Base-by-base conservation (phyloP, 2,329 filamentous ascomycete species). In the Trichoderma sp. region DNA sequence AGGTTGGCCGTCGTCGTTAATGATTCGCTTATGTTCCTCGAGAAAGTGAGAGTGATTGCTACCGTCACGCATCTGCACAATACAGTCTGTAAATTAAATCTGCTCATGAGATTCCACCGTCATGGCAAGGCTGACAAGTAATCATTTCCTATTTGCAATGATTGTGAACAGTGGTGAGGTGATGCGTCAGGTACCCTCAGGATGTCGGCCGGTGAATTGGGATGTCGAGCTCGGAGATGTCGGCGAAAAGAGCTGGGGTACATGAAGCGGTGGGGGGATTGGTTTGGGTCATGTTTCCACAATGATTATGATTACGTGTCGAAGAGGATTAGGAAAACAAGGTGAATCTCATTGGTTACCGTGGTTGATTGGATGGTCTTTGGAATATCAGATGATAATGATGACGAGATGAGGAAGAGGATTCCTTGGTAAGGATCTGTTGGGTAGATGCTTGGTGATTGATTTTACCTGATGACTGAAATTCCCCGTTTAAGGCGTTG, bases 401-500 rank as follows among this genome's bases (percentile, higher is more conserved):
- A 41, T 21, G 43, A 26, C 56, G 44, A 14, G 12, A 14, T 39
- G 34, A 39, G 12, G 34, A 14, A 10, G 34, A 39, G 34, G 34
- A 39, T 39, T 39, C 12, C 12, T 39, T 34, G 2, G 7, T 34
- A 10, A 10, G 30, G 7, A 30, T 30, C 3, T 3, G 28, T 4
- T 24, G 19, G 19, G 5, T 19, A 57, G n/a, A 30, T 30, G 3
- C 21, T 24, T 24, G 21, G 21, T 24, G 21, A 24, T 24, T 28
- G 56, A 59, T 48, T 45, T n/a, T 14, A 54, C 30, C 12, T 51
- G 58, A 62, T 62, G 58, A 62, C 58, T 47, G 58, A 39, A 62
- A 62, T 62, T 62, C 52, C 58, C 48, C 48, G 15, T 52, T 62
- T 54, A 12, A 39, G 58, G 45, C 24, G 30, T 12, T 3, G 10